Evolutionary conservation across 2,329 filamentous ascomycete genomes (phyloP).

Genomic region (Monosporascus ibericus): DNA sequence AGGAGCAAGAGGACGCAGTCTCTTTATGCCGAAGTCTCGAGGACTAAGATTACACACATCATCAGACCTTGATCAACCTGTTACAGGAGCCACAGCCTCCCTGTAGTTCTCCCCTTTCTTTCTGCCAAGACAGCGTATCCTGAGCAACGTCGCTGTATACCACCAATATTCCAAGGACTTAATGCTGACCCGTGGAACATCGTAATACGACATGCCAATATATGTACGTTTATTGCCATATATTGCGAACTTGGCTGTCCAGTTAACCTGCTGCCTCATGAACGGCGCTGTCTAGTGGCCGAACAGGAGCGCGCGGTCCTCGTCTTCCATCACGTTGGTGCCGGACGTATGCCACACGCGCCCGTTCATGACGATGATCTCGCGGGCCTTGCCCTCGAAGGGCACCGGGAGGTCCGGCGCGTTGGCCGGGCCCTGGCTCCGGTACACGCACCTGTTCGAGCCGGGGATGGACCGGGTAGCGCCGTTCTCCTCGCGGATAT

Average conservation of each 20-base stretch:
- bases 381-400: slow-evolving; percentile 26
- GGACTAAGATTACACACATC: too few species aligned
- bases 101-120: too few species aligned
- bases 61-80: too few species aligned
- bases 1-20: too few species aligned
- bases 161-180: too few species aligned
- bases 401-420: slow-evolving; percentile 21
- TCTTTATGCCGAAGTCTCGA: too few species aligned
- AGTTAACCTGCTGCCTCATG: slow-evolving; percentile 26
- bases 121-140: too few species aligned
- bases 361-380: slow-evolving; percentile 27
- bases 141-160: too few species aligned
- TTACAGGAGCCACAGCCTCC: too few species aligned
- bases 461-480: slow-evolving; percentile 16
- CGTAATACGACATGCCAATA: too few species aligned
- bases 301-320: slow-evolving; percentile 27
- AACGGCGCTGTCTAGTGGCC: slow-evolving; percentile 26
- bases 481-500: slow-evolving; percentile 24
- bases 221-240: too few species aligned
- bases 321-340: slow-evolving; percentile 23
- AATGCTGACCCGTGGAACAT: too few species aligned
- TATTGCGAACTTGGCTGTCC: slow-evolving; percentile 16
- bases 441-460: slow-evolving; percentile 7
- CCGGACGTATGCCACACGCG: slow-evolving; percentile 28
- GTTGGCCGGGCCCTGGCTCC: slow-evolving; percentile 12